phyloP scores from a whole-genome alignment of 768 basidiomycete species.

The Cystobasidiopsis lactophilus region DNA sequence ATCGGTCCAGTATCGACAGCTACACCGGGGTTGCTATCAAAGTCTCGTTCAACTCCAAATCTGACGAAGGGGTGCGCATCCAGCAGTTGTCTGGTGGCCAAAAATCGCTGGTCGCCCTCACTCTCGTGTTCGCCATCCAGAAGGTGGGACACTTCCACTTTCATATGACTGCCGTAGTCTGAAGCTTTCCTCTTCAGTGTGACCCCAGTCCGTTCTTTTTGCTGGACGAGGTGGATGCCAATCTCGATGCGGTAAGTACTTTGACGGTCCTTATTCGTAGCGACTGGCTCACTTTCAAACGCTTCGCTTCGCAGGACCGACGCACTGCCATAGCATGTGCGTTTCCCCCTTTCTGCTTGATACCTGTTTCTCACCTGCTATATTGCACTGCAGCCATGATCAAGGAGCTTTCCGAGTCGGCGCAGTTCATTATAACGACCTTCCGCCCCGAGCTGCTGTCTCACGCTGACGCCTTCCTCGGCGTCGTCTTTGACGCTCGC shows the following conservation, averaged over 20 bases:
- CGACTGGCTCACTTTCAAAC: too few relatives aligned
- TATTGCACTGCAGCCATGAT: conserved; percentile 68
- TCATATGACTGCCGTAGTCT: too few relatives aligned
- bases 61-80: conserved; percentile 85
- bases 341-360: conserved; percentile 20
- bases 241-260: conserved; percentile 84
- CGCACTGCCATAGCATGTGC: conserved; percentile 84
- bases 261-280: too few relatives aligned
- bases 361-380: neutral
- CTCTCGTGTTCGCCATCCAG: conserved; percentile 93
- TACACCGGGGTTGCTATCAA: conserved; percentile 95
- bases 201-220: conserved; percentile 98
- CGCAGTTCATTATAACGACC: conserved; percentile 94
- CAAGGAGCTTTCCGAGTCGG: conserved; percentile 59
- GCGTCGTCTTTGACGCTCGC: conserved; percentile 85
- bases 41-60: conserved; percentile 97
- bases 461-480: conserved; percentile 89
- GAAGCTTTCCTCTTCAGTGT: too few relatives aligned
- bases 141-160: too few relatives aligned
- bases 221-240: conserved; percentile 99
- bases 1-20: conserved; percentile 43
- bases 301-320: too few relatives aligned
- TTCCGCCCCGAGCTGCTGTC: conserved; percentile 95
- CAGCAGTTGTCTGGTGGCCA: conserved; percentile 95
- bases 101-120: conserved; percentile 86